phyloP scores from a whole-genome alignment of 495 filamentous ascomycete genomes.

The Pyrenula aspistea region DNA sequence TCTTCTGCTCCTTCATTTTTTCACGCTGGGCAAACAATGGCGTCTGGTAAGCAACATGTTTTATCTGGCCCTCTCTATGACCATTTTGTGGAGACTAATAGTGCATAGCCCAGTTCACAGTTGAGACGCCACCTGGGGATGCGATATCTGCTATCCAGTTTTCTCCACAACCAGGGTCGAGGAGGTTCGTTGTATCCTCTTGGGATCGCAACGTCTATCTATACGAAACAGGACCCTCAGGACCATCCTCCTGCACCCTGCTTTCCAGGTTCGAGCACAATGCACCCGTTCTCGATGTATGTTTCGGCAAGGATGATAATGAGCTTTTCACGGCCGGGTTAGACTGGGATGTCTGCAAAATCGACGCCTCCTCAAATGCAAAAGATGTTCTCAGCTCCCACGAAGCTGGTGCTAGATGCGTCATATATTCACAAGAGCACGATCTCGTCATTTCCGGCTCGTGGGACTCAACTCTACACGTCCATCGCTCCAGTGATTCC shows the following conservation, averaged over 20 bases:
- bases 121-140: constrained; percentile 62
- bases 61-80: no score
- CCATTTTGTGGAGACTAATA: constrained; percentile 5
- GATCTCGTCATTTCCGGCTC: constrained; percentile 75
- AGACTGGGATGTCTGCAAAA: constrained; percentile 65
- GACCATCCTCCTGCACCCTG: constrained; percentile 28
- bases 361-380: constrained; percentile 59
- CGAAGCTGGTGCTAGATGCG: constrained; percentile 61
- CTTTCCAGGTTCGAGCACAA: constrained; percentile 66
- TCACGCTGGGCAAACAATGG: no score
- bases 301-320: constrained; percentile 68
- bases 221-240: constrained; percentile 63
- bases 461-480: constrained; percentile 84
- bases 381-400: constrained; percentile 72
- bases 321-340: constrained; percentile 77
- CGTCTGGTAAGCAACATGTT: background rate
- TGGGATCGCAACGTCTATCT: constrained; percentile 91
- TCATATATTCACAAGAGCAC: constrained; percentile 69
- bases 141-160: constrained; percentile 80
- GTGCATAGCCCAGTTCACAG: constrained; percentile 29
- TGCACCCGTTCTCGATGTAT: constrained; percentile 81
- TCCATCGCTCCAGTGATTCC: constrained; percentile 49
- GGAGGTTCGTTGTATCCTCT: constrained; percentile 73
- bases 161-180: constrained; percentile 53
- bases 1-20: no score